Evolutionary conservation across 2,329 filamentous ascomycete genomes (phyloP).

Genomic region (Exserohilum rostratum): DNA sequence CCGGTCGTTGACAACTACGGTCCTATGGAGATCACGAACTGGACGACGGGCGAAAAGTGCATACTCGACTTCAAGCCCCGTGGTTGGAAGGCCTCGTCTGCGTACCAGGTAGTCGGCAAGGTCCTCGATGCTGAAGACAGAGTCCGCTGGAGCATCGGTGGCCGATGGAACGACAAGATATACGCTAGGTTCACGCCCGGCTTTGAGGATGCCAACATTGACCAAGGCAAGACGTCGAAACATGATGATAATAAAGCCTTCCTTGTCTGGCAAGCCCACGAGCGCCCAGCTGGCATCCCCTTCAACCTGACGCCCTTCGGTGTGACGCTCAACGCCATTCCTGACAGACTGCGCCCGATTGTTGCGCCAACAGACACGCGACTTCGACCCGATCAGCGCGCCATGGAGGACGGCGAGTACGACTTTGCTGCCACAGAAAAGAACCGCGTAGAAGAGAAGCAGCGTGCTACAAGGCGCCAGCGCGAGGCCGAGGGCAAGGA

Average conservation of each 20-base stretch:
- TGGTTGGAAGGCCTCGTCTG: slow-evolving; percentile 93
- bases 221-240: slow-evolving; percentile 50
- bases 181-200: slow-evolving; percentile 93
- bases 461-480: slow-evolving; percentile 74
- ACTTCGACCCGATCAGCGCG: slow-evolving; percentile 90
- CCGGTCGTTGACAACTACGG: slow-evolving; percentile 98
- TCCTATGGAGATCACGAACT: slow-evolving; percentile 95
- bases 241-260: slow-evolving; percentile 77
- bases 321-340: slow-evolving; percentile 88
- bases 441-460: slow-evolving; percentile 90
- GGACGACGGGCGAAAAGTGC: slow-evolving; percentile 91
- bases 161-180: slow-evolving; percentile 96
- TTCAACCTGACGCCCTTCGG: slow-evolving; percentile 98
- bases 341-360: slow-evolving; percentile 76
- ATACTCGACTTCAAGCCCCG: slow-evolving; percentile 90
- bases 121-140: slow-evolving; percentile 79
- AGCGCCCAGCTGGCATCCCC: slow-evolving; percentile 80
- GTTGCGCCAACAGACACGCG: slow-evolving; percentile 92
- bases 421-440: slow-evolving; percentile 93
- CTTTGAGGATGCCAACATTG: slow-evolving; percentile 74
- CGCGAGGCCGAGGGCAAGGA: slow-evolving; percentile 81
- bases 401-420: slow-evolving; percentile 99
- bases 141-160: slow-evolving; percentile 86
- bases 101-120: slow-evolving; percentile 86
- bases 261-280: slow-evolving; percentile 89